These are phyloP conservation scores for Suhomyces kunorum DNA, from an alignment of 1,139 yeast genomes.

Conservation along the genomic window DNA sequence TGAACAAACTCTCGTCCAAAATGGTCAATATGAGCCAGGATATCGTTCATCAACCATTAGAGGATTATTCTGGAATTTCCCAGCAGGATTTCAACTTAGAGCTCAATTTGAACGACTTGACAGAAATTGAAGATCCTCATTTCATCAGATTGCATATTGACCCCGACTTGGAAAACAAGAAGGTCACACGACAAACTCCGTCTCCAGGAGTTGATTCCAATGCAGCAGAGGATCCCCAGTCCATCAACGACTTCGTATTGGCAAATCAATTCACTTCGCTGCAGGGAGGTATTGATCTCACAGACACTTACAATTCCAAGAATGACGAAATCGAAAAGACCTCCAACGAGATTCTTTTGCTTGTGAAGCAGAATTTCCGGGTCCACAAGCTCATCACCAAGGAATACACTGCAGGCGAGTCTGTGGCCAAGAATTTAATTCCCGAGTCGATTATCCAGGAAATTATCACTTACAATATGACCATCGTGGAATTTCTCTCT, in stretches of 20 bases:
- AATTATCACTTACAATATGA: constrained; percentile 39
- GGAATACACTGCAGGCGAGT: constrained; percentile 17
- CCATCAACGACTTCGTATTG: constrained; percentile 30
- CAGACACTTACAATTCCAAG: constrained; percentile 38
- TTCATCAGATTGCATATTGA: constrained; percentile 62
- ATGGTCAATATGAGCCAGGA: constrained; percentile 59
- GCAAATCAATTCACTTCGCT: constrained; percentile 21
- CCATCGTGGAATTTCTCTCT: constrained; percentile 45
- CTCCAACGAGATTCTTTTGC: constrained; percentile 47
- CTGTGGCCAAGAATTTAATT: constrained; percentile 25
- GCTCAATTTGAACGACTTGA: constrained; percentile 63
- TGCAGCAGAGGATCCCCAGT: constrained; percentile 19
- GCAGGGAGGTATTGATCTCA: constrained; percentile 37
- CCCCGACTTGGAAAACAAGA: constrained; percentile 14
- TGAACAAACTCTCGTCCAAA: constrained; percentile 84
- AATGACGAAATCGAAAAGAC: constrained; percentile 48
- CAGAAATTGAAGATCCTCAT: constrained; percentile 48
- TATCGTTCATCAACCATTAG: constrained; percentile 21
- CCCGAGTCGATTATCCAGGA: constrained; percentile 33
- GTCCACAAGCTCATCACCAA: constrained; percentile 40
- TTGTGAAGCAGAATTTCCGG: constrained; percentile 59
- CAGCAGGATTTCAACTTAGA: constrained; percentile 44
- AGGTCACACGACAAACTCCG: constrained; percentile 4
- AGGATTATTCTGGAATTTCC: constrained; percentile 21
- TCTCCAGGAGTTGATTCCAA: constrained; percentile 1